phyloP scores from a whole-genome alignment of 345 rosid species.

The Limnanthes douglasii region DNA sequence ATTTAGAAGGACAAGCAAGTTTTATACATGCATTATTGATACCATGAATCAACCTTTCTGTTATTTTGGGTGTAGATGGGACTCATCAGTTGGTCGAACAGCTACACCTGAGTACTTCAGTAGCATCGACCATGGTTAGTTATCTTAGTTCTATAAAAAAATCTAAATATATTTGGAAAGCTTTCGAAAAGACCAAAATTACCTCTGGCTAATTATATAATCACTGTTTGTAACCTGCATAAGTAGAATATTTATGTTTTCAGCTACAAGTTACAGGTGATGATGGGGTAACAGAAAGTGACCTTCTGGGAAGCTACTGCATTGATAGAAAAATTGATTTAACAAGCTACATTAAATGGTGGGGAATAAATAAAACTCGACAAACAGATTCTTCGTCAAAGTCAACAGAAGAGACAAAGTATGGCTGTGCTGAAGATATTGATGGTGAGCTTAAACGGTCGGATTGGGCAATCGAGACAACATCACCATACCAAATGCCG shows the following conservation, averaged over 20 bases:
- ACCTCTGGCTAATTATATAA: no score
- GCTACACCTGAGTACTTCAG: constrained; percentile 75
- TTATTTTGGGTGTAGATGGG: constrained; percentile 45
- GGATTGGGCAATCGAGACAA: constrained; percentile 46
- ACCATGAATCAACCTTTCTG: constrained; percentile 1
- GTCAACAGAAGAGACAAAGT: constrained; percentile 48
- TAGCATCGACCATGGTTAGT: constrained; percentile 46
- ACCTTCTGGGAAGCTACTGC: constrained; percentile 55
- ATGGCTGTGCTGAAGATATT: constrained; percentile 38
- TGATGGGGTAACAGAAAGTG: constrained; percentile 59
- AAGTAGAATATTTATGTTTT: not conserved
- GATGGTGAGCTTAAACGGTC: constrained; percentile 62
- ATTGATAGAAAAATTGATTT: constrained; percentile 79
- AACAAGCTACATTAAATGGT: constrained; percentile 82
- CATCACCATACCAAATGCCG: constrained; percentile 88
- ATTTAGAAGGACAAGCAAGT: no score
- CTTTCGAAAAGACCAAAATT: no score
- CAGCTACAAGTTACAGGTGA: constrained; percentile 37
- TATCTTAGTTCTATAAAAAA: no score
- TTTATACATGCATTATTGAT: no score
- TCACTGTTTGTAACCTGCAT: no score
- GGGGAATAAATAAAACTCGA: constrained; percentile 66
- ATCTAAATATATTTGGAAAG: no score
- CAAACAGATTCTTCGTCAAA: constrained; percentile 49
- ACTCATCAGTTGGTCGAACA: constrained; percentile 59